Evolutionary conservation across 495 filamentous ascomycete genomes (phyloP), one percentile per base, ranked within the genome.

Genomic region (Daldinia concentrica): DNA sequence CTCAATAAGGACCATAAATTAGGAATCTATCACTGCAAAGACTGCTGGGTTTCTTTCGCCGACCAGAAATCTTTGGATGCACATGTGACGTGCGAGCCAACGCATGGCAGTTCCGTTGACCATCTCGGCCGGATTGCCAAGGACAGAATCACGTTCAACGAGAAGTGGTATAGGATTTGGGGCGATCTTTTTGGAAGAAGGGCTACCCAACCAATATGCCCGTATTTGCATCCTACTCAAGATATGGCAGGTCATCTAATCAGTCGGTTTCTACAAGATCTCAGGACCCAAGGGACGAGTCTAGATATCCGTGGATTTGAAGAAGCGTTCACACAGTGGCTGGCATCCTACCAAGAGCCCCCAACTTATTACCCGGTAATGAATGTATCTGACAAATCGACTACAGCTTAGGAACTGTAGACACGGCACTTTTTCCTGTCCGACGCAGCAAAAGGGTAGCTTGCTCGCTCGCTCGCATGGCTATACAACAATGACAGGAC

Each of bases 161-260:
- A 34, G 19, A 76, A 76, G 54, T 76, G 74, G 74, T 64, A 61
- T 29, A 70, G 62, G 68, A 59, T 22, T 14, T 76, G 64, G 65
- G 48, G 6, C 6, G 57, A 72, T 19, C 60, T 76, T 5, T 76
- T 74, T 22, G 71, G 71, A 6, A 37, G 64, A 26, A 34, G 1
- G 1, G 45, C 32, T 1, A 32, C 19, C 1, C 19, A 1, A 22
- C 74, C 74, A 8, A 3, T 50, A 0, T 76, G 74, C 19, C 74
- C 74, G 14, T 69, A 72, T 39, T 32, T 30, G 6, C 74, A 76
- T 6, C 65, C 72, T 4, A 24, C 0, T 26, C 39, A 64, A 41
- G 71, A 76, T 32, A 36, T 74, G 27, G 7, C 8, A 36, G 17
- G 17, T 12, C 43, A 72, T 1, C 26, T 15, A n/a, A 17, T 58